Evolutionary conservation across 306 rosid genomes (phyloP).

Genomic region (Castanea mollissima): DNA sequence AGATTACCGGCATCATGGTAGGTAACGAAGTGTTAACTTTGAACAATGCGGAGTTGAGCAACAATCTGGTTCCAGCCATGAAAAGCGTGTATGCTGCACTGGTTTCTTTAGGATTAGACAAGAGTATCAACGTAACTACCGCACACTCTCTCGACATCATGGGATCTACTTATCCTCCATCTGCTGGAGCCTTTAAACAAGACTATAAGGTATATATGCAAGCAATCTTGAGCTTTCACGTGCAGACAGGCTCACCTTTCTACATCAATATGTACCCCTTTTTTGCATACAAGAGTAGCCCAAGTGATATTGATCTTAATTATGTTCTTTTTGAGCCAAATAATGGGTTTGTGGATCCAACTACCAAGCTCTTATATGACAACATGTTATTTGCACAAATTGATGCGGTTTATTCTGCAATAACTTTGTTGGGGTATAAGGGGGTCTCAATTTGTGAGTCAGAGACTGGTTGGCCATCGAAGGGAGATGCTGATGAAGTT

Average conservation of each 20-base stretch:
- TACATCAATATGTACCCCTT: neutral
- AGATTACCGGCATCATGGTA: neutral
- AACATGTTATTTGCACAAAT: neutral
- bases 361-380: neutral
- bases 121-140: neutral
- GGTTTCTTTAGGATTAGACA: neutral
- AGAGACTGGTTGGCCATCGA: neutral
- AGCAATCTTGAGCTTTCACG: neutral
- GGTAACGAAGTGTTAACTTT: neutral
- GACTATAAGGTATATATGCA: neutral
- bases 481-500: neutral
- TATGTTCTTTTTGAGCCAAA: neutral
- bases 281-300: neutral
- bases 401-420: neutral
- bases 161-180: neutral
- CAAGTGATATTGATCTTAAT: neutral
- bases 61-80: neutral
- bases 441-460: neutral
- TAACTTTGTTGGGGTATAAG: neutral
- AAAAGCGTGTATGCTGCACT: neutral
- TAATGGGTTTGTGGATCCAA: neutral
- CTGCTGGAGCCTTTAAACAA: neutral
- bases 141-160: neutral
- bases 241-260: neutral
- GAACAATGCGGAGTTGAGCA: neutral